phyloP scores from a whole-genome alignment of 306 rosid species.

The Begonia loranthoides region DNA sequence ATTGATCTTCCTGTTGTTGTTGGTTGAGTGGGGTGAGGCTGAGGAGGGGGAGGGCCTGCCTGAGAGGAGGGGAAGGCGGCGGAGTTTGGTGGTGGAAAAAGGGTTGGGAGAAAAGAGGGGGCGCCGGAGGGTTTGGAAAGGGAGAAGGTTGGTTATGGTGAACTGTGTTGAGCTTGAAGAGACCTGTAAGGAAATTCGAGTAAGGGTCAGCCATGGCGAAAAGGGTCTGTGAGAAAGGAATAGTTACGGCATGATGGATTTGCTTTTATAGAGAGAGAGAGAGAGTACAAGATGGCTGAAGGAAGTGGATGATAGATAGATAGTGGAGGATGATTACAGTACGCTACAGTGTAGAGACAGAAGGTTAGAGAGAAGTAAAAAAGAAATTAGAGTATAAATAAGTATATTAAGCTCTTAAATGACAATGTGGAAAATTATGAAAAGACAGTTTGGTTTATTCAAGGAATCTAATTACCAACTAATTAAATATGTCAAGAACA shows the following conservation, averaged over 20 bases:
- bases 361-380: no score
- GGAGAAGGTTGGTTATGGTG: constrained; percentile 9
- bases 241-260: constrained; percentile 4
- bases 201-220: constrained; percentile 31
- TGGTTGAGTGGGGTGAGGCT: constrained; percentile 34
- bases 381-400: no score
- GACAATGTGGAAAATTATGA: no score
- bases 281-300: constrained; percentile 78
- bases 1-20: not conserved
- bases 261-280: constrained; percentile 29
- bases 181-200: constrained; percentile 13
- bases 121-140: constrained; percentile 12
- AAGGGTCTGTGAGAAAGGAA: not conserved
- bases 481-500: no score
- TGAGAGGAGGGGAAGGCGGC: constrained; percentile 66
- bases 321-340: constrained; percentile 14
- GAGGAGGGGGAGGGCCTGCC: constrained; percentile 72
- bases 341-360: no score
- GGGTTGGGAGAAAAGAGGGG: constrained; percentile 12
- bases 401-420: no score
- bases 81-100: constrained; percentile 21
- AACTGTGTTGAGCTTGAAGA: constrained; percentile 20
- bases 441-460: no score
- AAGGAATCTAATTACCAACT: no score
- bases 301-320: constrained; percentile 79